Evolutionary conservation across 306 rosid species (phyloP), one percentile per base, ranked within the genome.

Genomic region (Lathyrus oleraceus): DNA sequence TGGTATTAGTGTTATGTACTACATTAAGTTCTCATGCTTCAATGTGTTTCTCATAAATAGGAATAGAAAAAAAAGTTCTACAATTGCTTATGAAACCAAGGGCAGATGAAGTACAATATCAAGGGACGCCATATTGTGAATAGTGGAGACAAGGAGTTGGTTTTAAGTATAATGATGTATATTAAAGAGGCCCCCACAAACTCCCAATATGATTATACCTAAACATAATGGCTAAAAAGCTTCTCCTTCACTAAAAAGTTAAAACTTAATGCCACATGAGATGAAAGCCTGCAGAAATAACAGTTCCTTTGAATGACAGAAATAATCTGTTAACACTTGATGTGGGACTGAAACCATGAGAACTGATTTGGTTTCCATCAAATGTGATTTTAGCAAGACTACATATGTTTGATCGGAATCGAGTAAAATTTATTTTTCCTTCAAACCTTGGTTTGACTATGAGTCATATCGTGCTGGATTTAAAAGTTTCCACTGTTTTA

Each of bases 231-330:
- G 61, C 66, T 57, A 67, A 67, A 17, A 14, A 21, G 27, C 68
- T 36, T 52, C 48, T 63, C 67, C 35, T 21, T 42, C 54, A 45
- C 36, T 13, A 13, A 19, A 10, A 36, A 17, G 10, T 49, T 39
- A 61, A 60, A 69, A 69, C 65, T 67, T 59, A n/a, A 49, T 2
- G 42, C 58, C 20, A 23, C 28, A 10, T 27, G 32, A 71, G 38
- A 28, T 48, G 59, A 78, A 78, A 72, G 45, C 79, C 74, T 63
- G 43, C 6, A 68, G 27, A 40, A 73, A 52, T 61, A 63, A 64
- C 10, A 45, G 21, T 25, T 57, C 57, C 52, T 70, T 43, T 19
- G 3, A 70, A 10, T 20, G 43, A 70, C 52, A 69, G 10, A 72
- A 56, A 19, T 19, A 40, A 4, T 53, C 7, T 43, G 57, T 54